Base-by-base conservation (phyloP, 2,329 filamentous ascomycete species). In the Fusarium ramigenum region DNA sequence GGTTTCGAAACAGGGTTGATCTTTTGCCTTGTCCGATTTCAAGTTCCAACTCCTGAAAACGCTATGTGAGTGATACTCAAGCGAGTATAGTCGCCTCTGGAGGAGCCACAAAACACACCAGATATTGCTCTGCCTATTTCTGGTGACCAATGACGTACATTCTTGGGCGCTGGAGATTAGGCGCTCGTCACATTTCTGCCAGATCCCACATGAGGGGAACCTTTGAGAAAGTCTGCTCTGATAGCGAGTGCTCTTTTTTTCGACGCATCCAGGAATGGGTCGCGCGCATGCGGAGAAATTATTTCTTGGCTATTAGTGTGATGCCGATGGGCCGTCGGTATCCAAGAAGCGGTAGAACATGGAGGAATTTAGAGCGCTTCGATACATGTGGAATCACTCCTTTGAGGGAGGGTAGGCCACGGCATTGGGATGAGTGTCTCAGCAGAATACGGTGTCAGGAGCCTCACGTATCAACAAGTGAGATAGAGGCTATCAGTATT, bases 331-430 rank as follows among this genome's bases (percentile, higher is more conserved):
- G 34, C 43, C 61, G 56, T 43, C 34, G 12, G 15, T 18, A 37
- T 52, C 5, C 30, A 30, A 62, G 44, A 54, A 11, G 63, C 28
- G 30, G 12, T 19, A 4, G 11, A 19, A 19, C 42, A 11, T 43
- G 19, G 47, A 60, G 53, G 58, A 60, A 52, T 30, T 23, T 21
- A 28, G 32, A 19, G n/a, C 16, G 40, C 30, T 58, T 34, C 44
- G 19, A 44, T 58, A 21, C 40, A 34, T 25, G 25, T 36, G 34
- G 56, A 32, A 36, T 18, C 11, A 32, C 47, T 67, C 44, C 63
- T 72, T 61, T 61, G 71, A 72, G 70, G 70, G 70, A 73, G 54
- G 28, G 40, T 30, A 49, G 40, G 34, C 58, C 50, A 60, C 70
- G 58, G 44, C 39, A 53, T n/a, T 25, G 40, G n/a, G 30, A 61